Base-by-base conservation (phyloP, 176 grass and related monocot species). In the Ampelocalamus luodianensis region DNA sequence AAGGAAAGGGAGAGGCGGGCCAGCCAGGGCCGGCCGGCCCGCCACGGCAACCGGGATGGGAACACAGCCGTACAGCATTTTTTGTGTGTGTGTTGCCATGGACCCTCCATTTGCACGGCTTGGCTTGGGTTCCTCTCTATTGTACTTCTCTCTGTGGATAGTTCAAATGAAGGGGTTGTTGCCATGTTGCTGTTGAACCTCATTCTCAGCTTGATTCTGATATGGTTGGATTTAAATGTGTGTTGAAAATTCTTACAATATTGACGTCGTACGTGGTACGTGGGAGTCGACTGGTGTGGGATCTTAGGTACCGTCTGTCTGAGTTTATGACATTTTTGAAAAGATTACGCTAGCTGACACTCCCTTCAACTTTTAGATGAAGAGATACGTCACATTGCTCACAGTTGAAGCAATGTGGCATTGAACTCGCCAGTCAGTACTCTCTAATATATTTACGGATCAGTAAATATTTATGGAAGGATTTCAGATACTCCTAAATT, bases 121-220 rank as follows among this genome's bases (percentile, higher is more conserved):
- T 38, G 10, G 45, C 3, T 5, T 10, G 62, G 27, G 48, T n/a
- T 40, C 56, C 82, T 59, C 82, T 59, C 74, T n/a, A 72, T 22
- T 12, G 45, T 3, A 29, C 11, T 29, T 79, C 59, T 11, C 56
- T 32, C 13, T 59, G 49, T 26, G 62, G 71, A 82, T 45, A 20
- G 49, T 76, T n/a, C 14, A 20, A 5, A 8, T 58, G 15, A 16
- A 0, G 0, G 4, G 23, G 32, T 73, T 55, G 67, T 23, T 84
- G 58, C 9, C 2, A 44, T 37, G 74, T 82, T 66, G 67, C 79
- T 67, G 4, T 90, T 58, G 11, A 18, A 10, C 56, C 48, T 13
- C 59, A 40, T 83, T 73, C 39, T 40, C 60, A 74, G 22, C 65
- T 8, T 37, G 67, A 65, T 40, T 29, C 72, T 55, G 60, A 76